These are phyloP conservation scores for Zoysia japonica DNA, from an alignment of 176 grass and related monocot genomes.

Conservation along the genomic window DNA sequence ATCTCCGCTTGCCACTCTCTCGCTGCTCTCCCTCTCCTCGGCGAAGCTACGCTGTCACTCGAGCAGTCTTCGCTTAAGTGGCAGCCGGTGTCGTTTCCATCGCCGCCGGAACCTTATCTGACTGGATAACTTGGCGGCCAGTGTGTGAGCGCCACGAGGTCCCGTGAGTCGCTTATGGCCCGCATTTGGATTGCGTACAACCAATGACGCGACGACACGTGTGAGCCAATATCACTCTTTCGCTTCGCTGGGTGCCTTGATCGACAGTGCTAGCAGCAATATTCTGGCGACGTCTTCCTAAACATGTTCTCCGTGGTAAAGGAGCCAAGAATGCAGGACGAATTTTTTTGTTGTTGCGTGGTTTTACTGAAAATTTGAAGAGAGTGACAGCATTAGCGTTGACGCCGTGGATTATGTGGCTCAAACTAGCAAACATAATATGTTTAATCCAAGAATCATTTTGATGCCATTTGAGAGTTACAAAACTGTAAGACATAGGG, in stretches of 20 bases:
- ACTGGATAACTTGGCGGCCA: conserved; percentile 71
- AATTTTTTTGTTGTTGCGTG: neutral
- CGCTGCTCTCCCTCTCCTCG: neutral
- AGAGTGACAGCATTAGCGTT: no score
- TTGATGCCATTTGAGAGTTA: no score
- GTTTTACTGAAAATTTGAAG: no score
- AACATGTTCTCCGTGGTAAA: neutral
- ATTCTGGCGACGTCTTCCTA: neutral
- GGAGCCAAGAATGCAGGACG: neutral
- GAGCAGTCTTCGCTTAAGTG: conserved; percentile 23
- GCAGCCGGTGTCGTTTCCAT: neutral
- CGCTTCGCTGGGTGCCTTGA: neutral
- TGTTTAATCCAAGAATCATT: no score
- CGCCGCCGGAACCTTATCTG: conserved; percentile 56
- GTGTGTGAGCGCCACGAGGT: conserved; percentile 42
- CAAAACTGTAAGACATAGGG: no score
- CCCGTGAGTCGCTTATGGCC: conserved; percentile 7
- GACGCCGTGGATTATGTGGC: no score
- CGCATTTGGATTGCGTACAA: neutral
- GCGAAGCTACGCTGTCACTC: neutral
- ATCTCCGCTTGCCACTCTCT: neutral
- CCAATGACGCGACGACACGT: conserved; percentile 29
- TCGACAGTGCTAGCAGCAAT: neutral
- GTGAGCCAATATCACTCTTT: no score
- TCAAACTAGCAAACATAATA: no score